These are phyloP conservation scores for Globisporangium splendens DNA, from an alignment of 352 stramenopile species.

Conservation along the genomic window DNA sequence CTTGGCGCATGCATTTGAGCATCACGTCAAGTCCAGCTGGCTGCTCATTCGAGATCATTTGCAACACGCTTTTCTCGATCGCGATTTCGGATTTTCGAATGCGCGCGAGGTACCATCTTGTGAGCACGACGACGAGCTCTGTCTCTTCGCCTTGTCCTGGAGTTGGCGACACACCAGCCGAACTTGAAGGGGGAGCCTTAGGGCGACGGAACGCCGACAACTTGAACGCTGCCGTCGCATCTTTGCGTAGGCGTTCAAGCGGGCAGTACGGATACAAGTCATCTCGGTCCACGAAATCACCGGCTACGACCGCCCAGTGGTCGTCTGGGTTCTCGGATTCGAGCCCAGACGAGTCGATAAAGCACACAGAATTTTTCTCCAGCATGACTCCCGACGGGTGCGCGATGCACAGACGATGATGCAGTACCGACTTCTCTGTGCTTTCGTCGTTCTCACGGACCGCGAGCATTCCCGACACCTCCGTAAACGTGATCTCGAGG, in stretches of 20 bases:
- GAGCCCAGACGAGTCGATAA: background rate
- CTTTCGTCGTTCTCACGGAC: slow-evolving; percentile 27
- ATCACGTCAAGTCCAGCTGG: background rate
- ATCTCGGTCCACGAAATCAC: slow-evolving; percentile 7
- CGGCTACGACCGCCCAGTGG: background rate
- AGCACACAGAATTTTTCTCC: slow-evolving; percentile 7
- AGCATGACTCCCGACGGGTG: background rate
- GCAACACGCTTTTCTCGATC: background rate
- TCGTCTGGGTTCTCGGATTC: background rate
- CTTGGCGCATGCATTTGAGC: slow-evolving; percentile 1
- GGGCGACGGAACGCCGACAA: background rate
- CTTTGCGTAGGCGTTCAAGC: slow-evolving; percentile 3
- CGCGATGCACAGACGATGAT: background rate
- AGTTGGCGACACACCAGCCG: background rate
- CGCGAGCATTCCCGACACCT: slow-evolving; percentile 31
- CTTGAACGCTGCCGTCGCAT: slow-evolving; percentile 2
- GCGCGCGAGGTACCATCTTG: background rate
- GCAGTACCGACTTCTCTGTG: background rate
- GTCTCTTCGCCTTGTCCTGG: background rate
- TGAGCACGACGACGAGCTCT: background rate
- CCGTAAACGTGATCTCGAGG: slow-evolving; percentile 34
- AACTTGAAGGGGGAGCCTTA: background rate
- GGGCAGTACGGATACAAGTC: slow-evolving; percentile 9
- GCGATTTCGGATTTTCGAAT: background rate
- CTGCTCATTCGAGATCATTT: background rate